Conservation (phyloP, 352 stramenopile species). For the Pythium rishiriense region DNA sequence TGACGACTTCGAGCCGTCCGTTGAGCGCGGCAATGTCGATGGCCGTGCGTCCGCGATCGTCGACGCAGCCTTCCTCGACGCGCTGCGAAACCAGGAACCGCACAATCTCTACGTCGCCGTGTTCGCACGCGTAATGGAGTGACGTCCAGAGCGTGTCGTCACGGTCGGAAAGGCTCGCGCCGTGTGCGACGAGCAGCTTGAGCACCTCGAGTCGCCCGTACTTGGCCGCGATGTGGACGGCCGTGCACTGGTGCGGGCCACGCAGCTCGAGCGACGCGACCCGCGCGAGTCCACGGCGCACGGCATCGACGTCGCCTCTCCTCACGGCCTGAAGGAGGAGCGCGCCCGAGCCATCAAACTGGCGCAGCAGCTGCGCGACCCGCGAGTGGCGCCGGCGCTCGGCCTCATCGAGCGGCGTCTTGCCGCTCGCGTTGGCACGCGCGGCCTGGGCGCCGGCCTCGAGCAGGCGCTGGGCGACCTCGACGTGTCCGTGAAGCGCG, state of each 20-base stretch:
- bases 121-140: background rate
- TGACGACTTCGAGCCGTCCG: slow-evolving; percentile 38
- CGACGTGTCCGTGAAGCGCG: background rate
- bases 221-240: slow-evolving; percentile 44
- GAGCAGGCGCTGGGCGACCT: slow-evolving; percentile 20
- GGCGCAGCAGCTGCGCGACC: background rate
- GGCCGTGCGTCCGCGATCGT: slow-evolving; percentile 36
- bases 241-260: slow-evolving; percentile 31
- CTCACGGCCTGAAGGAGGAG: background rate
- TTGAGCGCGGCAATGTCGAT: slow-evolving; percentile 40
- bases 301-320: background rate
- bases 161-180: background rate
- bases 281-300: background rate
- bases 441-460: slow-evolving; percentile 32
- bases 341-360: background rate
- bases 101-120: background rate
- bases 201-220: slow-evolving; percentile 29
- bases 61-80: background rate
- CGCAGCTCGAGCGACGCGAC: slow-evolving; percentile 20
- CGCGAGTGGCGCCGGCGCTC: background rate
- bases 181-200: slow-evolving; percentile 25
- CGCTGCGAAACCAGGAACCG: background rate
- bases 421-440: slow-evolving; percentile 27
- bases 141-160: background rate
- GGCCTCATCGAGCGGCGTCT: slow-evolving; percentile 1